Evolutionary conservation across 2,329 filamentous ascomycete species (phyloP), one percentile per base, ranked within the genome.

Genomic region (Penicillium sclerotiorum): DNA sequence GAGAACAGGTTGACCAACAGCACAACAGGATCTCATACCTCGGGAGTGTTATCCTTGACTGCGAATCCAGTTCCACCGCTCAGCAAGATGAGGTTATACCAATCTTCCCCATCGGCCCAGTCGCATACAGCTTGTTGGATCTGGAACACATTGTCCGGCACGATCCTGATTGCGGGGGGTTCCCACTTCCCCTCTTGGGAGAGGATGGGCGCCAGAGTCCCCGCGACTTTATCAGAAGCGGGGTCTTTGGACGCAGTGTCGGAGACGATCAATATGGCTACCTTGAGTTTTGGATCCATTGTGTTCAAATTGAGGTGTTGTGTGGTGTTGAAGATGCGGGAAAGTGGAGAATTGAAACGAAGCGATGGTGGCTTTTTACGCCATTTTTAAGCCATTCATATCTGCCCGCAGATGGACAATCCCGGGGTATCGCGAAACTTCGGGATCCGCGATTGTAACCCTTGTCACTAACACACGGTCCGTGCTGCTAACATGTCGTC

Each of bases 1-100:
- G 18, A 18, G 40, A 47, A 40, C 32, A 18, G 25, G 46, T 42
- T 43, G 22, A 43, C n/a, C n/a, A 38, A 30, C 18, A 38, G 15
- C 8, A 44, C 47, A 28, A 37, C 20, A 36, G 8, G 35, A 46
- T 48, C 39, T 68, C 73, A 57, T 69, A 92, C 90, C 80, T 97
- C 94, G 2, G 94, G 94, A 0, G 94, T 99, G 35, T 82, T 78
- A 74, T 99, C 94, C 47, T 87, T 83, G 9, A 85, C 78, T 7
- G 94, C 88, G 71, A 99, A 99, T 0, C 94, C 94, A 1, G 94
- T 99, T 2, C 94, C 94, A 18, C 94, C 94, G 6, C 90, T 96
- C 0, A 91, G 93, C 39, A 96, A 71, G 52, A 99, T 82, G 50
- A 97, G 73, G 70, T 96, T 93, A 4, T 77, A 70, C 40, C 79